A percentile compares a stretch with the other conserved stretches of the same genome.
phyloP scores from a whole-genome alignment of 495 filamentous ascomycete genomes.

The Penicillium fimorum region DNA sequence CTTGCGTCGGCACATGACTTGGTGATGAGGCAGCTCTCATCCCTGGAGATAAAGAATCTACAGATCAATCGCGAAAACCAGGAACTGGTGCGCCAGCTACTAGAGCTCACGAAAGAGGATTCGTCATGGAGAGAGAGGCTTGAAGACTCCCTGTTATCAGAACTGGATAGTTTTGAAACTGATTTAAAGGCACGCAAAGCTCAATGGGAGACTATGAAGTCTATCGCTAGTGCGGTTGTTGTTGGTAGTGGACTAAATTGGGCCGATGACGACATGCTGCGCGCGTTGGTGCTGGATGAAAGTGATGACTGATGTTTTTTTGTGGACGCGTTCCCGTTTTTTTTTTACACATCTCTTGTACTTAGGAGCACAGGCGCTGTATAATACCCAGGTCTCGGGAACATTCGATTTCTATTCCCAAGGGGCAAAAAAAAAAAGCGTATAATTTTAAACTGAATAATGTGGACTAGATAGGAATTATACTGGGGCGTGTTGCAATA shows the following conservation, averaged over 20 bases:
- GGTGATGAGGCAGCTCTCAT: conserved; percentile 47
- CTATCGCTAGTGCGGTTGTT: conserved; percentile 67
- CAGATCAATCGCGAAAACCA: conserved; percentile 57
- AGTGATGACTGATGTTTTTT: conserved; percentile 51
- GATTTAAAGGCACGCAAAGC: conserved; percentile 57
- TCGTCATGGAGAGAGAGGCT: conserved; percentile 51
- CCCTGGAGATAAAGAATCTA: conserved; percentile 55
- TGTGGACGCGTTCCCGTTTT: neutral
- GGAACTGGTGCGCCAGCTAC: conserved; percentile 56
- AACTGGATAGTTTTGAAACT: conserved; percentile 55
- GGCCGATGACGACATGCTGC: conserved; percentile 66
- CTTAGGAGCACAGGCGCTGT: conserved; percentile 4
- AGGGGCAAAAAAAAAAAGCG: neutral
- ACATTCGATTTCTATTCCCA: neutral
- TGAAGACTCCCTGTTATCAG: conserved; percentile 47
- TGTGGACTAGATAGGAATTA: neutral
- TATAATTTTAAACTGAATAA: neutral
- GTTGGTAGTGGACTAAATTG: conserved; percentile 85
- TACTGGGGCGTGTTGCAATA: neutral
- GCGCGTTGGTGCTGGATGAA: conserved; percentile 72
- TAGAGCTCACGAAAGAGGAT: conserved; percentile 59
- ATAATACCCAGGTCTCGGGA: neutral
- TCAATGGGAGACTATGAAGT: conserved; percentile 72
- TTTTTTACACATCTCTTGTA: neutral
- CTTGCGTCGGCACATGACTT: conserved; percentile 51